Percentiles rank a stretch among this genome's conserved stretches.
Evolutionary conservation across 1,139 yeast genomes (phyloP).

Genomic region (Pichia sp.): DNA sequence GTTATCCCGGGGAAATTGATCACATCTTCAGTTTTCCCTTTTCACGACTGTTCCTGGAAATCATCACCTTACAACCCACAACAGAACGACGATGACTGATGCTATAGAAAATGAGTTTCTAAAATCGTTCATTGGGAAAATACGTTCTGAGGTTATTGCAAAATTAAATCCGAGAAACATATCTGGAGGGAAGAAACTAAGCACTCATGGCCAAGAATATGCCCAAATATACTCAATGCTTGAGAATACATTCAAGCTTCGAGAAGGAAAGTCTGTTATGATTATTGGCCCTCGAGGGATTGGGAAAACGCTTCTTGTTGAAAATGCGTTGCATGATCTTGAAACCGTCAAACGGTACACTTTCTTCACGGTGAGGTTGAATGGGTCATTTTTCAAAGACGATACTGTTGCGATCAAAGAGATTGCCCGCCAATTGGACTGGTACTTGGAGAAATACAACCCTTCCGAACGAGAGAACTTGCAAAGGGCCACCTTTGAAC

Average conservation of each 20-base stretch:
- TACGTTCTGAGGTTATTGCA: slow-evolving; percentile 3
- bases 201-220: slow-evolving; percentile 33
- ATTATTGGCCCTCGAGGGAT: slow-evolving; percentile 76
- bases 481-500: slow-evolving; percentile 35
- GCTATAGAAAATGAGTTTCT: background rate
- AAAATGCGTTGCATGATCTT: slow-evolving; percentile 52
- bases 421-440: slow-evolving; percentile 77
- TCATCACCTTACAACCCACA: no score
- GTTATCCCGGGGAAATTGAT: no score
- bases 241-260: slow-evolving; percentile 59
- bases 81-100: no score
- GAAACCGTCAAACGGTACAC: slow-evolving; percentile 34
- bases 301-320: slow-evolving; percentile 69
- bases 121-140: background rate
- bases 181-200: background rate
- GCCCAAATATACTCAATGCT: slow-evolving; percentile 53
- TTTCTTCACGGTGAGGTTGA: slow-evolving; percentile 59
- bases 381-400: slow-evolving; percentile 69
- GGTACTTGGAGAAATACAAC: slow-evolving; percentile 29
- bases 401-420: slow-evolving; percentile 79
- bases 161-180: slow-evolving; percentile 16
- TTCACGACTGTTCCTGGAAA: no score
- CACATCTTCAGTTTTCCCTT: no score
- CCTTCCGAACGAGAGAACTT: slow-evolving; percentile 12
- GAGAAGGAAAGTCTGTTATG: slow-evolving; percentile 78